Percentiles rank a stretch among this genome's conserved stretches.
Evolutionary conservation across 352 stramenopile genomes (phyloP).

Genomic region (Pilasporangium apinafurcum): DNA sequence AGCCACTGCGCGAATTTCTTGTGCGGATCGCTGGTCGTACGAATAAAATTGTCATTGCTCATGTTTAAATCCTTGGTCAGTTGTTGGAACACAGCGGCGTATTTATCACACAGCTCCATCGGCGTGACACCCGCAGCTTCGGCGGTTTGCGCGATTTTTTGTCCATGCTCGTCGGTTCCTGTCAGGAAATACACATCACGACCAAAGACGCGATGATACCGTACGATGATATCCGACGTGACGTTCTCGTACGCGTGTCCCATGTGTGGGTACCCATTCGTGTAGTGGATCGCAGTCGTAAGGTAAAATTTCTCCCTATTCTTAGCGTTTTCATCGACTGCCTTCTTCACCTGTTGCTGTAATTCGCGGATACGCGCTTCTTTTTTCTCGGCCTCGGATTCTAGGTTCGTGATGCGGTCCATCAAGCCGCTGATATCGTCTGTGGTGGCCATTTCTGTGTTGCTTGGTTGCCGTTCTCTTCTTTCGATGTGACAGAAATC

Average conservation of each 20-base stretch:
- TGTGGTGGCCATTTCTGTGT: constrained; percentile 14
- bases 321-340: constrained; percentile 28
- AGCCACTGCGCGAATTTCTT: constrained; percentile 93
- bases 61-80: constrained; percentile 83
- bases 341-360: constrained; percentile 39
- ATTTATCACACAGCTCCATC: constrained; percentile 96
- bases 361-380: constrained; percentile 19
- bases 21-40: constrained; percentile 94
- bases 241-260: constrained; percentile 98
- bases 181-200: constrained; percentile 84
- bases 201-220: constrained; percentile 91
- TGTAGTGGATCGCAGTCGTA: constrained; percentile 99
- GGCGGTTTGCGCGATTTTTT: constrained; percentile 98
- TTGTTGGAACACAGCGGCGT: constrained; percentile 84
- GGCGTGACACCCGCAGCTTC: constrained; percentile 87
- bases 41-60: constrained; percentile 91
- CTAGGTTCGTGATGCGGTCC: constrained; percentile 32
- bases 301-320: constrained; percentile 91
- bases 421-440: constrained; percentile 18
- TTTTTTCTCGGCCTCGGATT: constrained; percentile 23
- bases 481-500: too few species aligned
- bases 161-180: constrained; percentile 97
- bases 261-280: constrained; percentile 96
- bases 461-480: neutral
- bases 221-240: constrained; percentile 94